Percentiles rank a stretch among this genome's conserved stretches.
These are phyloP conservation scores for Barnettozyma vustinii DNA, from an alignment of 805 yeast species.

Conservation along the genomic window DNA sequence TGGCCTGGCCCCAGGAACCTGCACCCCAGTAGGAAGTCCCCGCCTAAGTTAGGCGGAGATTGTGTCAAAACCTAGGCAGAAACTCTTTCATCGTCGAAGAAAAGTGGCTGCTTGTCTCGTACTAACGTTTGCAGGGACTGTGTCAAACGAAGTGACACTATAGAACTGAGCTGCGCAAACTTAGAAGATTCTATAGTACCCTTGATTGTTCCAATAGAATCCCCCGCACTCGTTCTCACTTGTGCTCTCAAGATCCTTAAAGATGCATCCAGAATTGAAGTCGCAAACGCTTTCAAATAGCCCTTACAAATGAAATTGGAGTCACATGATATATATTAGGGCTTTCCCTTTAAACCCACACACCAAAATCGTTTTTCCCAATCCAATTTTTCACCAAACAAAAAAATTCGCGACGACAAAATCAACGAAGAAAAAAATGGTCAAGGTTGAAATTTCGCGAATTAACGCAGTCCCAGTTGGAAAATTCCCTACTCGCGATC, in stretches of 20 bases:
- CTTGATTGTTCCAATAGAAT: too few species aligned
- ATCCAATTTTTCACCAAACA: too few species aligned
- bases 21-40: not conserved
- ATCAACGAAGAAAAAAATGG: not conserved
- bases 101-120: not conserved
- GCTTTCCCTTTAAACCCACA: not conserved
- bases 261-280: too few species aligned
- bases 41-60: not conserved
- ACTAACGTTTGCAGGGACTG: not conserved
- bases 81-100: too few species aligned
- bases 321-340: not conserved
- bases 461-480: not conserved
- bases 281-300: too few species aligned
- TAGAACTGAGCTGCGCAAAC: not conserved
- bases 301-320: too few species aligned
- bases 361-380: not conserved
- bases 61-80: conserved; percentile 6
- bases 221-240: too few species aligned
- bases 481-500: not conserved
- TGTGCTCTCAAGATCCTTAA: too few species aligned
- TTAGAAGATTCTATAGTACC: too few species aligned
- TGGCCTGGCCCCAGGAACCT: not conserved
- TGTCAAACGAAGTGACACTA: not conserved
- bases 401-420: not conserved
- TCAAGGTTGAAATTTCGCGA: not conserved